Conservation (phyloP, 1,284 basidiomycete species). For the Calocybe gambosa region DNA sequence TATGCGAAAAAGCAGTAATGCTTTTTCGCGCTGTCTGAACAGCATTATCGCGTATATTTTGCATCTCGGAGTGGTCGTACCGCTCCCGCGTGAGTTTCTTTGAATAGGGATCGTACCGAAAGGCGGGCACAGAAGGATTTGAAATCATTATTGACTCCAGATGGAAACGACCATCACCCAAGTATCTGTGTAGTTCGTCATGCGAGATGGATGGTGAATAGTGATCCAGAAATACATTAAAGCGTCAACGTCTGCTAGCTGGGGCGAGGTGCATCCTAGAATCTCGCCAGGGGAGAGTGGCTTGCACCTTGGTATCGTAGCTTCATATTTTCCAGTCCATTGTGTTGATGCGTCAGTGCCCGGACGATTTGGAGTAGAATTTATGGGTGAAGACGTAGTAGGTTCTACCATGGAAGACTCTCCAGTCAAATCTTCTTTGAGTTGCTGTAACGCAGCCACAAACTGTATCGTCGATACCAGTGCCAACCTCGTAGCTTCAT, state of each 20-base stretch:
- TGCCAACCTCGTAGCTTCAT: constrained; percentile 67
- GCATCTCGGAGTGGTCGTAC: constrained; percentile 92
- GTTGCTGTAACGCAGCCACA: constrained; percentile 79
- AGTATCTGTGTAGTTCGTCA: constrained; percentile 55
- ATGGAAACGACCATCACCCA: constrained; percentile 98
- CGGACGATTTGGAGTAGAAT: constrained; percentile 3
- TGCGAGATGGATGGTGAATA: constrained; percentile 4
- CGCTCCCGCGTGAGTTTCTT: constrained; percentile 94
- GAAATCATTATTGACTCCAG: constrained; percentile 99
- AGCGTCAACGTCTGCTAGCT: constrained; percentile 77
- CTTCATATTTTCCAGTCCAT: constrained; percentile 69
- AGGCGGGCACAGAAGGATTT: constrained; percentile 93
- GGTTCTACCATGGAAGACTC: constrained; percentile 22
- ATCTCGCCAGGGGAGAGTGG: constrained; percentile 97
- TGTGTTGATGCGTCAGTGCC: constrained; percentile 4
- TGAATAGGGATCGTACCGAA: constrained; percentile 97
- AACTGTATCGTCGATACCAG: constrained; percentile 96
- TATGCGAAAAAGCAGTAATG: constrained; percentile 34
- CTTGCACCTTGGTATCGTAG: constrained; percentile 83
- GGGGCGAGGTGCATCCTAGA: constrained; percentile 93
- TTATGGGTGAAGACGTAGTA: constrained; percentile 7
- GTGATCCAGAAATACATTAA: constrained; percentile 57
- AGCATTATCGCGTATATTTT: constrained; percentile 66
- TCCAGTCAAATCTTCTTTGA: constrained; percentile 71
- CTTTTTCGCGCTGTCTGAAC: constrained; percentile 69